These are phyloP conservation scores for Herpotrichia juniperi DNA, from an alignment of 2,329 filamentous ascomycete species.

Conservation along the genomic window DNA sequence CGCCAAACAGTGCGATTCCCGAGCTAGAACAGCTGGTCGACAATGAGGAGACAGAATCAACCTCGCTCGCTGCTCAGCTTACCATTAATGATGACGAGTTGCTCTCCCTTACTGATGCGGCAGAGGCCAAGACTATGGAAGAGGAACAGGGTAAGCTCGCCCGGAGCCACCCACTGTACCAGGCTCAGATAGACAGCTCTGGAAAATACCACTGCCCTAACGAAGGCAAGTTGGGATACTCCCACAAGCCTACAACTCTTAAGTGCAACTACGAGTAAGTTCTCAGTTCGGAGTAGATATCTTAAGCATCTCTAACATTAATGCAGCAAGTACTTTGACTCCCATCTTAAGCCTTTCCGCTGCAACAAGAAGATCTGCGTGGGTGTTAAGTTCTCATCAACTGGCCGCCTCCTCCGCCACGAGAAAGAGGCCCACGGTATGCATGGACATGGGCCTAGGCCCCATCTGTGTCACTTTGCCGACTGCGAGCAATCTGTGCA, in stretches of 20 bases:
- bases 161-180: constrained; percentile 70
- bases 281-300: constrained; percentile 6
- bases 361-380: constrained; percentile 87
- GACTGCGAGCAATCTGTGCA: constrained; percentile 83
- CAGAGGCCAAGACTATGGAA: constrained; percentile 39
- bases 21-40: constrained; percentile 24
- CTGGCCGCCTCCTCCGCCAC: constrained; percentile 90
- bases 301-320: constrained; percentile 22
- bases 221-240: constrained; percentile 75
- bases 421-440: constrained; percentile 95
- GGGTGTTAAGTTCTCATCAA: constrained; percentile 90
- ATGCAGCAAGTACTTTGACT: constrained; percentile 91
- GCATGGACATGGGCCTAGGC: constrained; percentile 92
- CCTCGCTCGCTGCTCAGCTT: constrained; percentile 30
- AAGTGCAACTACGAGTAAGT: constrained; percentile 99
- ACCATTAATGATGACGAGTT: constrained; percentile 37
- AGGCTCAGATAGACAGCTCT: constrained; percentile 68
- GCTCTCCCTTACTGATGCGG: constrained; percentile 32
- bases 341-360: constrained; percentile 93
- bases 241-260: constrained; percentile 91
- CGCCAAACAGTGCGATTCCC: constrained; percentile 34
- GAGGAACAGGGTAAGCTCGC: constrained; percentile 48
- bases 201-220: constrained; percentile 94
- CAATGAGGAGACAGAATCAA: constrained; percentile 28
- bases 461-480: constrained; percentile 84